These are phyloP conservation scores for Calonectria pseudoreteaudii DNA, from an alignment of 2,329 filamentous ascomycete species.

Conservation along the genomic window DNA sequence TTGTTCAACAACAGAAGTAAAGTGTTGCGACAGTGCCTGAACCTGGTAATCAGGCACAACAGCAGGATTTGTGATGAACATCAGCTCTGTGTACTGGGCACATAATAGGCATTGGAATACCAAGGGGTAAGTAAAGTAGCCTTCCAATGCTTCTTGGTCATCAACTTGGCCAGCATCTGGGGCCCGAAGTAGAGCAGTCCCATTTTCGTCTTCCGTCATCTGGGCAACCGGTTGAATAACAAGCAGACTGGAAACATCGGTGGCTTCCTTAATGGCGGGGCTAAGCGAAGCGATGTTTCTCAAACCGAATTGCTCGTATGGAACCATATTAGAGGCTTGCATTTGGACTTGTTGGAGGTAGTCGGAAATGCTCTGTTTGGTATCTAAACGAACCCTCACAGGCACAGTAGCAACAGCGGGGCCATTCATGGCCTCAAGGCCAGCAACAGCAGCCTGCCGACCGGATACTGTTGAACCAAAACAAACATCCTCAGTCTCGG, in stretches of 20 bases:
- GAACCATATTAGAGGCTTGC: slow-evolving; percentile 25
- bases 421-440: slow-evolving; percentile 33
- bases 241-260: slow-evolving; percentile 16
- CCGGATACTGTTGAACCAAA: not conserved
- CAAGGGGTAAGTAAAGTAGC: slow-evolving; percentile 8
- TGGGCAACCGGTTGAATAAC: slow-evolving; percentile 18
- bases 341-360: slow-evolving; percentile 52
- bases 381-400: slow-evolving; percentile 41
- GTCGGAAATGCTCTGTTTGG: slow-evolving; percentile 42
- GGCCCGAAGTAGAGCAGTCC: not conserved
- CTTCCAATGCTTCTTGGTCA: not conserved
- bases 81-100: not conserved
- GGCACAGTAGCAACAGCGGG: slow-evolving; percentile 49
- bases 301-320: slow-evolving; percentile 27
- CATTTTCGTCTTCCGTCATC: not conserved
- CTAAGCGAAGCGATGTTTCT: slow-evolving; percentile 30
- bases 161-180: slow-evolving; percentile 20
- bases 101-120: not conserved
- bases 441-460: slow-evolving; percentile 29
- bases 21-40: not conserved
- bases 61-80: not conserved
- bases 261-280: slow-evolving; percentile 4
- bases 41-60: not conserved
- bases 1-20: not conserved
- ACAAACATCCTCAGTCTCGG: slow-evolving; percentile 1